Conservation (phyloP, 2,329 filamentous ascomycete species). For the Fusarium sp. region DNA sequence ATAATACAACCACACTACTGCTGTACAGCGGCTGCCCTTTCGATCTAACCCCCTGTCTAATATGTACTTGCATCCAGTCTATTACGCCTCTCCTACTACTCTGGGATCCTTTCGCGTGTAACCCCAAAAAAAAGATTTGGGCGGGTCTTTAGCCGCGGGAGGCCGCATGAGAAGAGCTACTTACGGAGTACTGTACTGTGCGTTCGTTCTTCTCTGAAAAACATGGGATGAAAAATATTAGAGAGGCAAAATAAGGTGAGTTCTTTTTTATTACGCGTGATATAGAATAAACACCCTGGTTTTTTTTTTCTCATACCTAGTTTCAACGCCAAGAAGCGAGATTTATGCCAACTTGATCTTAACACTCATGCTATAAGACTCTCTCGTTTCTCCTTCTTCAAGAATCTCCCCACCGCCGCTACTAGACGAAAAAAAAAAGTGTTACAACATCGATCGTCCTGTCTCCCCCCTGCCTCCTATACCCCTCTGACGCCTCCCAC, state of each 20-base stretch:
- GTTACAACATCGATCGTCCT: background rate
- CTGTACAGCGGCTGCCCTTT: background rate
- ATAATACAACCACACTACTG: constrained; percentile 17
- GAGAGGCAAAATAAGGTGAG: background rate
- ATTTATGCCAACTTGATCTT: background rate
- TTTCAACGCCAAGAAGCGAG: background rate
- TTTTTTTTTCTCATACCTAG: background rate
- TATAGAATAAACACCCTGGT: background rate
- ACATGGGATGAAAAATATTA: background rate
- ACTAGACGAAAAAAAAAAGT: too few species aligned
- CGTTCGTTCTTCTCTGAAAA: background rate
- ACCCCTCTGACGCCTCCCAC: too few species aligned
- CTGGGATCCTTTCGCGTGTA: constrained; percentile 33
- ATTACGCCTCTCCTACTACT: background rate
- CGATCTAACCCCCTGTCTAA: background rate
- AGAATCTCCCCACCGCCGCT: constrained; percentile 23
- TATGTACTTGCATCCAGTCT: background rate
- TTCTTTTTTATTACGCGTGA: background rate
- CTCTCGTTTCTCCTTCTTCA: background rate
- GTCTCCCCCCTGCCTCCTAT: background rate
- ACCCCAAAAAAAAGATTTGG: constrained; percentile 12
- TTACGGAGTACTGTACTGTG: background rate
- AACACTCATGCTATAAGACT: constrained; percentile 10
- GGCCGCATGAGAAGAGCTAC: constrained; percentile 9
- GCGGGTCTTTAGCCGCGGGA: constrained; percentile 31